Evolutionary conservation across 2,329 filamentous ascomycete species (phyloP).

Genomic region (Penicillium sp.): DNA sequence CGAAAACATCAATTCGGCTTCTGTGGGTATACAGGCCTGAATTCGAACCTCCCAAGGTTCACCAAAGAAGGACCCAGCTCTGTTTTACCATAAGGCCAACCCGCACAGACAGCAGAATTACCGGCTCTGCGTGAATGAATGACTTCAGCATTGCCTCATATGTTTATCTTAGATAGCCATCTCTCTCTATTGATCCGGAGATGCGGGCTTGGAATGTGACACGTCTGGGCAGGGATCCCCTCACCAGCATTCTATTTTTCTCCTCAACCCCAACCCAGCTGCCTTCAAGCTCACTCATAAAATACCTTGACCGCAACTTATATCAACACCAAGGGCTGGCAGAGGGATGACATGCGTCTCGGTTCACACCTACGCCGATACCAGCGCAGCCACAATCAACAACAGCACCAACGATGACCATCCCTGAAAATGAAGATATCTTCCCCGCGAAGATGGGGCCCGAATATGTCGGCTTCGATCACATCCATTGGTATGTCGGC

Average conservation of each 20-base stretch:
- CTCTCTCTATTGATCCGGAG: background rate
- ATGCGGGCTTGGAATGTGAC: slow-evolving; percentile 7
- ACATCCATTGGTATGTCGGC: slow-evolving; percentile 89
- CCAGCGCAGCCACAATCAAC: background rate
- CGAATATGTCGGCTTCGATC: slow-evolving; percentile 66
- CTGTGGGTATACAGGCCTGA: background rate
- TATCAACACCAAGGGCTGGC: background rate
- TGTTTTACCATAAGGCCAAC: background rate
- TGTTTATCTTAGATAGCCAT: slow-evolving; percentile 1
- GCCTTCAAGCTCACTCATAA: slow-evolving; percentile 5
- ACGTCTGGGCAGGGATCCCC: background rate
- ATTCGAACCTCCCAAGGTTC: background rate
- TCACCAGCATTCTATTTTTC: slow-evolving; percentile 1
- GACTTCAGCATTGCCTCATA: slow-evolving; percentile 12
- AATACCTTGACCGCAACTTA: background rate
- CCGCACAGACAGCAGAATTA: background rate
- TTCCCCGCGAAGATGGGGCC: slow-evolving; percentile 25
- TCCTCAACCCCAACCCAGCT: background rate
- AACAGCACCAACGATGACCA: slow-evolving; percentile 1
- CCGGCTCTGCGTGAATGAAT: slow-evolving; percentile 2
- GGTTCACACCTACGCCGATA: background rate
- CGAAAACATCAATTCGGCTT: background rate
- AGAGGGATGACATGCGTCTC: background rate
- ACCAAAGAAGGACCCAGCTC: background rate
- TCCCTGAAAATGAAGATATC: slow-evolving; percentile 15